These are phyloP conservation scores for Beauveria brongniartii DNA, from an alignment of 2,329 filamentous ascomycete genomes.

Conservation along the genomic window DNA sequence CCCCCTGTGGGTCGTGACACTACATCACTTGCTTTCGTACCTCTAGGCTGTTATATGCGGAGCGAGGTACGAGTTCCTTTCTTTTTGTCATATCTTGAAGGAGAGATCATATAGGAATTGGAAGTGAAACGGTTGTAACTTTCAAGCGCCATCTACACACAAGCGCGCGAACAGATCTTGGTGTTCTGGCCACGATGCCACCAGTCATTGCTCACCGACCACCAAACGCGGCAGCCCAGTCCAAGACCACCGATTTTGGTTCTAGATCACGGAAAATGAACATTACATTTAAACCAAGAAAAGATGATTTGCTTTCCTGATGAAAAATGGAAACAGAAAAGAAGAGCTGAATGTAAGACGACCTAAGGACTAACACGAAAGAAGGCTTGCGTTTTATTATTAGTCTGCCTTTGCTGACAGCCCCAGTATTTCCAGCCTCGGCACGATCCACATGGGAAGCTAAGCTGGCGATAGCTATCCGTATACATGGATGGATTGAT, in stretches of 20 bases:
- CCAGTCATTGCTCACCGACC: not conserved
- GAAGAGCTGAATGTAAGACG: too few relatives aligned
- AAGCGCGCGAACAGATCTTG: not conserved
- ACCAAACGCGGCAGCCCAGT: slow-evolving; percentile 9
- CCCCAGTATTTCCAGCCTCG: not conserved
- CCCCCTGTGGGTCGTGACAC: too few relatives aligned
- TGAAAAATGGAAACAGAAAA: not conserved
- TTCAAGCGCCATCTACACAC: not conserved
- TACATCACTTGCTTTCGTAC: too few relatives aligned
- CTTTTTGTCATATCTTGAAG: too few relatives aligned
- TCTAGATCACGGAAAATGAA: slow-evolving; percentile 11
- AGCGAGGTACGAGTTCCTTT: too few relatives aligned
- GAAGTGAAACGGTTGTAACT: too few relatives aligned
- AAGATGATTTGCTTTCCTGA: not conserved
- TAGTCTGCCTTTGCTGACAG: not conserved
- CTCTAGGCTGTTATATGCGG: too few relatives aligned
- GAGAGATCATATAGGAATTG: too few relatives aligned
- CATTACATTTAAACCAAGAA: slow-evolving; percentile 18
- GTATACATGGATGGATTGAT: not conserved
- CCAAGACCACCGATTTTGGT: not conserved
- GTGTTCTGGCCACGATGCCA: not conserved
- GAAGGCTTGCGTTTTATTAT: not conserved
- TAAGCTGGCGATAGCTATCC: not conserved
- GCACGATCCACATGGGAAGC: not conserved
- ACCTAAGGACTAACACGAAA: too few relatives aligned